Evolutionary conservation across 2,329 filamentous ascomycete genomes (phyloP).

Genomic region (Colletotrichum zoysiae): DNA sequence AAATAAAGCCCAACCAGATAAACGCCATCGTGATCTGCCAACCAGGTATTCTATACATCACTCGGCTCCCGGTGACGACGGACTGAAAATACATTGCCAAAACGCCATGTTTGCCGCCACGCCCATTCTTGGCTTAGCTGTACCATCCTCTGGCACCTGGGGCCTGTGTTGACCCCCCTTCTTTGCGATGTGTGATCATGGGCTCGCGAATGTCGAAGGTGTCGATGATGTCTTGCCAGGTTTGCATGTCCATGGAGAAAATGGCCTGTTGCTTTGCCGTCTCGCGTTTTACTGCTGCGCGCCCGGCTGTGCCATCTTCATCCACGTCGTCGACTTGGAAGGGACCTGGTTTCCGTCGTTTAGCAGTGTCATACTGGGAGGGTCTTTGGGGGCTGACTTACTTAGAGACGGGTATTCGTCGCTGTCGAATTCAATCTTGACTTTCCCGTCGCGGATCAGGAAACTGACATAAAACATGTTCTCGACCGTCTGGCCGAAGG

Average conservation of each 20-base stretch:
- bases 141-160: conserved; percentile 76
- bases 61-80: not conserved
- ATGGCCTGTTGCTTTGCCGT: conserved; percentile 85
- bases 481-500: conserved; percentile 94
- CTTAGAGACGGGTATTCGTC: conserved; percentile 82
- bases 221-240: conserved; percentile 83
- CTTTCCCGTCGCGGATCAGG: conserved; percentile 86
- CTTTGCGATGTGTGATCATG: conserved; percentile 86
- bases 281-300: conserved; percentile 63
- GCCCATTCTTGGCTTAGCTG: conserved; percentile 62
- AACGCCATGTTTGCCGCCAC: conserved; percentile 4
- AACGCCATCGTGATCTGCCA: not conserved
- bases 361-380: conserved; percentile 41
- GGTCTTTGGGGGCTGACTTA: conserved; percentile 60
- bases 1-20: not conserved
- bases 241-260: conserved; percentile 86
- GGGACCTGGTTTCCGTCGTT: conserved; percentile 47
- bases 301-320: conserved; percentile 56
- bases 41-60: conserved; percentile 14
- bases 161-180: conserved; percentile 61
- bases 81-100: not conserved
- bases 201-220: conserved; percentile 81
- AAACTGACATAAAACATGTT: conserved; percentile 98
- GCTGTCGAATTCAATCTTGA: conserved; percentile 80
- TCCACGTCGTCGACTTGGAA: conserved; percentile 59